Base-by-base conservation (phyloP, 2,329 filamentous ascomycete genomes). In the Neurospora sp. region DNA sequence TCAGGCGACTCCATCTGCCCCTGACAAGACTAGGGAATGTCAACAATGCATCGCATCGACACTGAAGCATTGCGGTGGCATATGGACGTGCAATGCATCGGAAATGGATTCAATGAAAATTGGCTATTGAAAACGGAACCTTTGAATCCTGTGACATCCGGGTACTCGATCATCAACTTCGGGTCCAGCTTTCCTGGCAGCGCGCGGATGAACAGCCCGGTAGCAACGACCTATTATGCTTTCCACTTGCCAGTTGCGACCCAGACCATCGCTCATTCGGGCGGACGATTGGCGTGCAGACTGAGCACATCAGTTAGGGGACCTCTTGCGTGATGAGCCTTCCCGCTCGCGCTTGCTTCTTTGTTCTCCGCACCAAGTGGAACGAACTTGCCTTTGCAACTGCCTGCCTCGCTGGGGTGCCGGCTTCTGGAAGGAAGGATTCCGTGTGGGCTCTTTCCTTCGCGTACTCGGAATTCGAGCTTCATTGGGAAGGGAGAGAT, bases 21-120 rank as follows among this genome's bases (percentile, higher is more conserved):
- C 19, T 39, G 52, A 62, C 39, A 69, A 65, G 67, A 70, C 71
- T 71, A 67, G 41, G 8, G 19, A 57, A 71, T 52, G 67, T 71
- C 70, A 70, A 71, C 67, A 71, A 33, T 10, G 43, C 46, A 66
- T 38, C 69, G 67, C 67, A 67, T 71, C 15, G 52, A 62, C 52
- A 62, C 52, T 62, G 15, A 36, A 62, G 52, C 52, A 36, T 36
- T 62, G 23, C 23, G 6, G 6, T 23, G 52, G 11, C 52, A 10
- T 33, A 0, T 15, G 6, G 28, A 6, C 23, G 12, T 62, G 52
- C 23, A n/a, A 62, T 33, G 15, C 28, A 36, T 36, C 12, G 23
- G 0, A n/a, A 62, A 62, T 62, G 12, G 6, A 10, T 36, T 6
- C 23, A 36, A 36, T 36, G 12, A 36, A 36, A 62, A n/a, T 3